These are phyloP conservation scores for Neurospora sublineolata DNA, from an alignment of 495 filamentous ascomycete species.

Conservation along the genomic window DNA sequence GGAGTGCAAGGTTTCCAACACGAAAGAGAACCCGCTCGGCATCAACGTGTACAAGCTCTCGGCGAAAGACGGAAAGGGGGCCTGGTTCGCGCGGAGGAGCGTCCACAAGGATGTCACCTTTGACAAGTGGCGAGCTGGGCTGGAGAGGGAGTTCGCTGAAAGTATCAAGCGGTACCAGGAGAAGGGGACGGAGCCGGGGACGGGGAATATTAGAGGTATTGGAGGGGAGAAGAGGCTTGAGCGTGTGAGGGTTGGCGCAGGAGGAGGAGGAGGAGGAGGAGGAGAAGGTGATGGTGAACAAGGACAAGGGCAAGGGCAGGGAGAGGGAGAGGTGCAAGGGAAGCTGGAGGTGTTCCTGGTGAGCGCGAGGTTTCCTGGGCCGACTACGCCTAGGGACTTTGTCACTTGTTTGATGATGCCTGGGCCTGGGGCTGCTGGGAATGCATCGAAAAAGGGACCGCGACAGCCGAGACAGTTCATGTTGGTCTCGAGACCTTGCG, in stretches of 20 bases:
- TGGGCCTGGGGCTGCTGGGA: conserved; percentile 16
- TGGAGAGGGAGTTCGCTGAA: conserved; percentile 52
- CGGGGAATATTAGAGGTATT: conserved; percentile 69
- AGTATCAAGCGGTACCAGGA: conserved; percentile 44
- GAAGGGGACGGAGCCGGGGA: conserved; percentile 37
- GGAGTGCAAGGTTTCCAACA: conserved; percentile 55
- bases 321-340: not conserved
- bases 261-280: conserved; percentile 35
- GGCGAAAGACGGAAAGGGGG: conserved; percentile 68
- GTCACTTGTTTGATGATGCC: conserved; percentile 61
- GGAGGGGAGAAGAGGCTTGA: conserved; percentile 67
- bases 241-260: conserved; percentile 27
- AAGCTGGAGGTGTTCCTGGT: conserved; percentile 57
- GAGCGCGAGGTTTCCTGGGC: conserved; percentile 81
- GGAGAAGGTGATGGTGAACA: conserved; percentile 39
- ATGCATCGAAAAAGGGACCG: not conserved
- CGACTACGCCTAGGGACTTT: conserved; percentile 80
- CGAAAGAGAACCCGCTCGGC: conserved; percentile 57
- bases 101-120: conserved; percentile 63
- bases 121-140: conserved; percentile 48
- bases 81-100: conserved; percentile 83
- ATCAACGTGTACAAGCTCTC: conserved; percentile 70
- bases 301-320: not conserved
- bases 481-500: conserved; percentile 74
- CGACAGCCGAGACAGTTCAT: conserved; percentile 55